Base-by-base conservation (phyloP, 306 rosid genomes). In the Acacia melanoxylon region DNA sequence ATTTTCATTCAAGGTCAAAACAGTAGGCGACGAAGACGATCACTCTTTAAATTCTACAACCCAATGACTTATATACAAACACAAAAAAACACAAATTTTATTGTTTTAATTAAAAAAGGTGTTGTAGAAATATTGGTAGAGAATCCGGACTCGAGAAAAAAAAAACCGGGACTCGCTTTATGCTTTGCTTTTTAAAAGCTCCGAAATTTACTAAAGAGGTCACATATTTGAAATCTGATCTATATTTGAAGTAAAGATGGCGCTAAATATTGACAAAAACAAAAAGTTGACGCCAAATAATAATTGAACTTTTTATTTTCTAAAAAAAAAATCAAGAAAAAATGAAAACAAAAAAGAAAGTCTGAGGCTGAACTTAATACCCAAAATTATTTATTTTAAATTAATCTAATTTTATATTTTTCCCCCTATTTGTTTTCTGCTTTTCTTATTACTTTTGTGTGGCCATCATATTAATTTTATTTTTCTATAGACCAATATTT, bases 161-260 rank as follows among this genome's bases (percentile, higher is more conserved):
- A 45, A 44, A 46, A 46, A 46, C 51, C 45, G 45, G 46, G 46
- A 42, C 31, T 16, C 20, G 52, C 29, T 56, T 56, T 62, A 25
- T 59, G 33, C 11, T 59, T 10, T 59, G 15, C 31, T 59, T 59
- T 59, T 3, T 59, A 70, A 79, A 82, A 79, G 77, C 27, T 67
- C 25, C 54, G 68, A 75, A 81, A 46, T 61, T 56, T 54, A 68
- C 74, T 11, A 24, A 6, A 51, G 49, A 52, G 12, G 72, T 83
- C 68, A 37, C 44, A 75, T 69, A 75, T 62, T 56, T 67, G 52
- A 68, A 10, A 56, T 74, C 37, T 51, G 63, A 56, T 74, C 45
- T 24, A 75, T 73, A 79, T 71, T 86, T 82, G 76, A 86, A 86
- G 89, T 79, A 83, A 82, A 75, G 89, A n/a, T 13, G 61, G 61